phyloP scores from a whole-genome alignment of 768 basidiomycete genomes.

The Sarcodon sp. region DNA sequence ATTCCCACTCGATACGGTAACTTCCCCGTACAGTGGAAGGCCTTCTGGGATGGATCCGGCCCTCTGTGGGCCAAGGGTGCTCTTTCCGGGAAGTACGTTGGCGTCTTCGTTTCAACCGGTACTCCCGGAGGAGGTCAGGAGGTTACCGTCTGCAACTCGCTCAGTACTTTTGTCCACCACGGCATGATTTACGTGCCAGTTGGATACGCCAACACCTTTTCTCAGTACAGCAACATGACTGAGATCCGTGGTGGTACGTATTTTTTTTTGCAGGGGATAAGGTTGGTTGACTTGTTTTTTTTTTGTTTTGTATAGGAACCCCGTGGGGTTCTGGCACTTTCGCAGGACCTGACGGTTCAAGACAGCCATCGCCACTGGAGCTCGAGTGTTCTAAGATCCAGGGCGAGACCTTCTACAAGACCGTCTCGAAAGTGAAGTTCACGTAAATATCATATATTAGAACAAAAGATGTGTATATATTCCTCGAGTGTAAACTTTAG shows the following conservation, averaged over 20 bases:
- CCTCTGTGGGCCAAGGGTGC: slow-evolving; percentile 45
- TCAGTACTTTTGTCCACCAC: slow-evolving; percentile 58
- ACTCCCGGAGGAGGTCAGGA: slow-evolving; percentile 71
- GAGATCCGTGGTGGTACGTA: slow-evolving; percentile 42
- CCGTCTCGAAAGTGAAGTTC: no score
- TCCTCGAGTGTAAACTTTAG: no score
- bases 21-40: slow-evolving; percentile 74
- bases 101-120: slow-evolving; percentile 63
- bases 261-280: background rate
- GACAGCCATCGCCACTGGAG: slow-evolving; percentile 47
- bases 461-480: no score
- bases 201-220: slow-evolving; percentile 41
- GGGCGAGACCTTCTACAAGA: slow-evolving; percentile 30
- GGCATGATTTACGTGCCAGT: slow-evolving; percentile 63
- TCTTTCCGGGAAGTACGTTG: slow-evolving; percentile 66
- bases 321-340: slow-evolving; percentile 76
- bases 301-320: slow-evolving; percentile 31
- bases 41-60: slow-evolving; percentile 75
- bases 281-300: background rate
- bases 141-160: slow-evolving; percentile 31
- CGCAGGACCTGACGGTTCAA: slow-evolving; percentile 39
- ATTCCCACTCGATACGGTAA: slow-evolving; percentile 75
- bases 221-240: slow-evolving; percentile 23
- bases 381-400: slow-evolving; percentile 43
- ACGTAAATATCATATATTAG: no score